A percentile compares a stretch with the other conserved stretches of the same genome.
phyloP scores from a whole-genome alignment of 2,329 filamentous ascomycete genomes.

The Phymatotrichopsis omnivora region DNA sequence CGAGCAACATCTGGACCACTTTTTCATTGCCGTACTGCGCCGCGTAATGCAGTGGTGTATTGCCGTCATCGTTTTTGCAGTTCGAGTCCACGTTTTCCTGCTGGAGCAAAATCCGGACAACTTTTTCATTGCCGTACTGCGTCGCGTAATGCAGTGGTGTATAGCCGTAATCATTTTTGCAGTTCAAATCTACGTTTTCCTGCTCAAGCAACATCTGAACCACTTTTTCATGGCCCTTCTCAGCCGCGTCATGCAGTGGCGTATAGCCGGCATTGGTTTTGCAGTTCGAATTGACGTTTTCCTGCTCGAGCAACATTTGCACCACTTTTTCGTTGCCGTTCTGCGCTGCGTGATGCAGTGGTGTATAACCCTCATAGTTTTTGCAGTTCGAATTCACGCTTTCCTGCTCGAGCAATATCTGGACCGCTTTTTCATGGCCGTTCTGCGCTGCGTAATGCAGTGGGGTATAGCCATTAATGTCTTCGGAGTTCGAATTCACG shows the following conservation, averaged over 20 bases:
- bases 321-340: conserved; percentile 22
- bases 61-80: too few species aligned
- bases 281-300: conserved; percentile 12
- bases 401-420: too few species aligned
- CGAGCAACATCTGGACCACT: too few species aligned
- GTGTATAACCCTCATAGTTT: conserved; percentile 17
- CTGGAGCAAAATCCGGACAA: conserved; percentile 22
- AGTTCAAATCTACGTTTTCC: conserved; percentile 18
- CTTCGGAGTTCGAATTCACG: too few species aligned
- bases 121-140: conserved; percentile 17
- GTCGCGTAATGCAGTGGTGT: conserved; percentile 29
- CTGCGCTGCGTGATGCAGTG: conserved; percentile 18
- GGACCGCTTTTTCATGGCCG: too few species aligned
- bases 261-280: conserved; percentile 23
- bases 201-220: conserved; percentile 17
- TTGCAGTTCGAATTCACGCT: conserved; percentile 13
- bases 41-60: too few species aligned
- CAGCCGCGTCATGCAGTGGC: conserved; percentile 19
- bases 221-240: conserved; percentile 18
- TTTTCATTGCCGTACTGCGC: too few species aligned
- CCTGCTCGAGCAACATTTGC: conserved; percentile 12
- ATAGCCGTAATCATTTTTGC: conserved; percentile 20
- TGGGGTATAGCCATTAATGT: too few species aligned
- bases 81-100: too few species aligned
- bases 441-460: too few species aligned